Percentiles rank a stretch among this genome's conserved stretches.
These are phyloP conservation scores for Proliferodiscus dingleyae DNA, from an alignment of 2,329 filamentous ascomycete species.

Conservation along the genomic window DNA sequence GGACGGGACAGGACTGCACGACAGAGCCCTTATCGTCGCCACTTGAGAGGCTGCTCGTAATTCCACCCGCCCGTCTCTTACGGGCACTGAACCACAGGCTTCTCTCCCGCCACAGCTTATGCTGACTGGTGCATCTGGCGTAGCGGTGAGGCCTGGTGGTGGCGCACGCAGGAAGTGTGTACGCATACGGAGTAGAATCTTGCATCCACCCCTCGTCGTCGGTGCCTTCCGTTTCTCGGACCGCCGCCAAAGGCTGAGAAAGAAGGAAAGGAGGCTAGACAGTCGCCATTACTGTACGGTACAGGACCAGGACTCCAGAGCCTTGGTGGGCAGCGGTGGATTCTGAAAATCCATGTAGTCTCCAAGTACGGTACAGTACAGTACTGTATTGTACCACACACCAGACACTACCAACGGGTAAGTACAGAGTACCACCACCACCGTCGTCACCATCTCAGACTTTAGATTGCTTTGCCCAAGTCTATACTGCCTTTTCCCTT, in stretches of 20 bases:
- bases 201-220: not conserved
- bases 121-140: not conserved
- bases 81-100: conserved; percentile 6
- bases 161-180: not conserved
- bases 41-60: conserved; percentile 14
- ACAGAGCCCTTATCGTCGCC: conserved; percentile 14
- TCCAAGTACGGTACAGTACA: too few species aligned
- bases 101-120: not conserved
- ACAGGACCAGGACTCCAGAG: too few species aligned
- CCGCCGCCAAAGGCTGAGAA: too few species aligned
- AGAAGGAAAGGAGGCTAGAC: too few species aligned
- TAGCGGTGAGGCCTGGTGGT: not conserved
- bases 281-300: too few species aligned
- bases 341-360: too few species aligned
- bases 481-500: not conserved
- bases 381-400: too few species aligned
- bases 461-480: not conserved
- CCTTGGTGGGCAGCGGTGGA: too few species aligned
- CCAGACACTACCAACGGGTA: too few species aligned
- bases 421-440: too few species aligned
- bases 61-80: not conserved
- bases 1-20: conserved; percentile 4
- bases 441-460: too few species aligned
- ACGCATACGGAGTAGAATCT: too few species aligned
- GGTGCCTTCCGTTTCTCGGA: not conserved